These are phyloP conservation scores for Lasiosphaeriaceae sp. DNA, from an alignment of 495 filamentous ascomycete species.

Conservation along the genomic window DNA sequence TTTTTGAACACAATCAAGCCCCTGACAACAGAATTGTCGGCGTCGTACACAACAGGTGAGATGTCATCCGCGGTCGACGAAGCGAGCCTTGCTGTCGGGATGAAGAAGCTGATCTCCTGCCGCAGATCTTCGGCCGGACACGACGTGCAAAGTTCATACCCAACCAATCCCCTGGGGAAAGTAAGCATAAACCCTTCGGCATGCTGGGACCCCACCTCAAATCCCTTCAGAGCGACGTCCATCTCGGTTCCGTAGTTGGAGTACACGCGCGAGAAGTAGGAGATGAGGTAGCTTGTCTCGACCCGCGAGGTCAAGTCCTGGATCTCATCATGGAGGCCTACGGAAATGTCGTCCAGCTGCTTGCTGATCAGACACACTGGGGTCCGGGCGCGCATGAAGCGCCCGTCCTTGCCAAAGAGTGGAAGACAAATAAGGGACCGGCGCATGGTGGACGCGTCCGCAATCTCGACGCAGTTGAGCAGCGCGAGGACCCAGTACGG, in stretches of 20 bases:
- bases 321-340: constrained; percentile 1
- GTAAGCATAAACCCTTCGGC: constrained; percentile 19
- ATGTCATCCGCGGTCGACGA: background rate
- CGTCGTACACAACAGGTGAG: no score
- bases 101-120: constrained; percentile 19
- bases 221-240: constrained; percentile 22
- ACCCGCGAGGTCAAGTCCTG: constrained; percentile 13
- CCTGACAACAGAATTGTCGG: background rate
- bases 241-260: constrained; percentile 21
- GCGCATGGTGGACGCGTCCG: constrained; percentile 1
- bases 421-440: constrained; percentile 19
- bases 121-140: constrained; percentile 10
- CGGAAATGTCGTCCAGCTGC: constrained; percentile 5
- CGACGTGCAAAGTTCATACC: constrained; percentile 7
- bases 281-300: constrained; percentile 18
- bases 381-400: constrained; percentile 21
- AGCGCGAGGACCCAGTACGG: constrained; percentile 26
- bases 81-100: constrained; percentile 7
- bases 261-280: constrained; percentile 24
- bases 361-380: constrained; percentile 18
- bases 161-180: constrained; percentile 19
- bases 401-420: constrained; percentile 23
- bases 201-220: constrained; percentile 4
- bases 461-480: constrained; percentile 23
- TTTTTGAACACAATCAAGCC: constrained; percentile 16